Evolutionary conservation across 805 yeast species (phyloP), one percentile per base, ranked within the genome.

Genomic region (Candida incommunis): DNA sequence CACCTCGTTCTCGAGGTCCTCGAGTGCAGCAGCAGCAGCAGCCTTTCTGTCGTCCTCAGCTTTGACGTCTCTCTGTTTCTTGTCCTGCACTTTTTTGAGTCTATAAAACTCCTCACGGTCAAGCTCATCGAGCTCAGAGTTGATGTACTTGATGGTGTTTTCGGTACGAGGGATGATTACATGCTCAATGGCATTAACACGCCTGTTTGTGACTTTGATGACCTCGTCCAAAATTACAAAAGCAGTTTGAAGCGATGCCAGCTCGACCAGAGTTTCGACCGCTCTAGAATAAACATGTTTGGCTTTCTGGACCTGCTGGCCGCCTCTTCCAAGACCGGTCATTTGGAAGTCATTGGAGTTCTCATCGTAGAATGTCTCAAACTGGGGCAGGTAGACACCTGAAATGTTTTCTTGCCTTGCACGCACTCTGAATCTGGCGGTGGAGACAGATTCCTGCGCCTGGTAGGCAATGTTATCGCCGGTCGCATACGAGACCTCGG

Each of bases 91-190:
- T 66, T 90, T 90, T 71, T 92, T 92, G 69, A 90, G 76, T 58
- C 98, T 74, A 69, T 88, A 92, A 61, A 90, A 90, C 67, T 90
- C 98, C 68, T 90, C 98, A 74, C 98, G 82, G 63, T 92, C 97
- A 63, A 92, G 74, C 68, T 90, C 98, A 66, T 92, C 98, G 60
- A 90, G 75, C 65, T 90, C 98, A 26, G 95, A 83, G 64, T 87
- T 88, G 70, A 90, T 90, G 67, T 90, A 78, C 45, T 73, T 68
- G 58, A 90, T 90, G 23, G 98, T 90, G 66, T 90, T 90, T 64
- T 92, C 96, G 1, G 97, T 92, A 66, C 97, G 77, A 54, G 98
- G 98, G 49, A 90, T 90, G 57, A 90, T 88, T 41, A 90, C 97
- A 60, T 90, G 97, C 69, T 90, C 98, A 65, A 90, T 90, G 50